These are phyloP conservation scores for Litchi chinensis DNA, from an alignment of 345 rosid species.

Conservation along the genomic window DNA sequence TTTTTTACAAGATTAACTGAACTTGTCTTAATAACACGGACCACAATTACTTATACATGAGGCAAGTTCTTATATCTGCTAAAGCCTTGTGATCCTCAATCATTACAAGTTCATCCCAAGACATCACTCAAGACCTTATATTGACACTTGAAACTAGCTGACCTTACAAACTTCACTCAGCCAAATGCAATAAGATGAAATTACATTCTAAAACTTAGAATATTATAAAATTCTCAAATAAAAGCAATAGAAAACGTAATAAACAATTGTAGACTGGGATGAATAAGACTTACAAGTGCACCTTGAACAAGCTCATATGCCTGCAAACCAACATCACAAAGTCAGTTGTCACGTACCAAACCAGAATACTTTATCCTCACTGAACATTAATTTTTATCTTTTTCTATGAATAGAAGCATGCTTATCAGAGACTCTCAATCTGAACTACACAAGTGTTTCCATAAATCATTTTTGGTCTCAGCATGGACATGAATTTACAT, in stretches of 20 bases:
- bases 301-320: slow-evolving; percentile 95
- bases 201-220: not conserved
- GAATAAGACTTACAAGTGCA: slow-evolving; percentile 60
- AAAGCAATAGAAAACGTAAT: not conserved
- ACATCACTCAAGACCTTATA: not conserved
- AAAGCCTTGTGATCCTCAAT: not conserved
- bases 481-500: not conserved
- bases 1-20: not conserved
- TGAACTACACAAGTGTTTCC: not conserved
- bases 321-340: slow-evolving; percentile 45
- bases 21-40: not conserved
- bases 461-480: not conserved
- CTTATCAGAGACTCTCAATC: not conserved
- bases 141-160: not conserved
- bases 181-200: not conserved
- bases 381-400: not conserved
- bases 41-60: not conserved
- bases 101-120: not conserved
- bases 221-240: slow-evolving; percentile 1
- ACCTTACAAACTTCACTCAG: not conserved
- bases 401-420: not conserved
- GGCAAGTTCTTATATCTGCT: not conserved
- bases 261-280: not conserved
- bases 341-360: not conserved
- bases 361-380: not conserved